These are phyloP conservation scores for Tuber indicum DNA, from an alignment of 495 filamentous ascomycete species.

Conservation along the genomic window DNA sequence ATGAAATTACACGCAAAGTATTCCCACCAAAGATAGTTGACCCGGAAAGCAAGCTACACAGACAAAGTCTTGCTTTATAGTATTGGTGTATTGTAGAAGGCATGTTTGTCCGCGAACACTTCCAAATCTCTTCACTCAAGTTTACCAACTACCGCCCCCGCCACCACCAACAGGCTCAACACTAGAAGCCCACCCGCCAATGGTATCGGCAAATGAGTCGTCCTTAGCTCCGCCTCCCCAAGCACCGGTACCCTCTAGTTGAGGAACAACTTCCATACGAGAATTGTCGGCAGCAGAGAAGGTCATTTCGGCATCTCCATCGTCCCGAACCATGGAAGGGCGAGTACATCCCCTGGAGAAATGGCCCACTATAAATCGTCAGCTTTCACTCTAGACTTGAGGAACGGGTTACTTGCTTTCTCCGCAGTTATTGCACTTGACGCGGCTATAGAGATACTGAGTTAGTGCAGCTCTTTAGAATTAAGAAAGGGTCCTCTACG, in stretches of 20 bases:
- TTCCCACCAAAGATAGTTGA: background rate
- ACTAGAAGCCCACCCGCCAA: background rate
- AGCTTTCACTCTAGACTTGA: conserved; percentile 10
- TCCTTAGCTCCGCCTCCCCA: background rate
- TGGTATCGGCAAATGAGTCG: background rate
- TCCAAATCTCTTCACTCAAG: background rate
- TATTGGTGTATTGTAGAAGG: background rate
- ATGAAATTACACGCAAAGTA: background rate
- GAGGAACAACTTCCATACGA: background rate
- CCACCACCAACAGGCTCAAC: background rate
- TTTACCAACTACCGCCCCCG: background rate
- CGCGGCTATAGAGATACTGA: conserved; percentile 48
- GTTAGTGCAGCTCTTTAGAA: conserved; percentile 6
- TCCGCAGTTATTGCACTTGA: conserved; percentile 70
- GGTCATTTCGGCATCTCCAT: background rate
- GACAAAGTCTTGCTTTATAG: background rate
- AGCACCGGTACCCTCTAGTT: background rate
- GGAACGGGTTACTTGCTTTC: conserved; percentile 51
- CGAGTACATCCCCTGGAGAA: conserved; percentile 57
- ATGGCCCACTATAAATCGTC: conserved; percentile 56
- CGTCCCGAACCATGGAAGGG: conserved; percentile 43
- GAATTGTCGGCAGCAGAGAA: background rate
- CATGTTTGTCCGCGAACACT: background rate
- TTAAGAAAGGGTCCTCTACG: conserved; percentile 27
- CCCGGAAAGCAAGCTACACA: background rate